Percentiles rank a stretch among this genome's conserved stretches.
phyloP scores from a whole-genome alignment of 345 rosid genomes.

The Capsella bursapastoris region DNA sequence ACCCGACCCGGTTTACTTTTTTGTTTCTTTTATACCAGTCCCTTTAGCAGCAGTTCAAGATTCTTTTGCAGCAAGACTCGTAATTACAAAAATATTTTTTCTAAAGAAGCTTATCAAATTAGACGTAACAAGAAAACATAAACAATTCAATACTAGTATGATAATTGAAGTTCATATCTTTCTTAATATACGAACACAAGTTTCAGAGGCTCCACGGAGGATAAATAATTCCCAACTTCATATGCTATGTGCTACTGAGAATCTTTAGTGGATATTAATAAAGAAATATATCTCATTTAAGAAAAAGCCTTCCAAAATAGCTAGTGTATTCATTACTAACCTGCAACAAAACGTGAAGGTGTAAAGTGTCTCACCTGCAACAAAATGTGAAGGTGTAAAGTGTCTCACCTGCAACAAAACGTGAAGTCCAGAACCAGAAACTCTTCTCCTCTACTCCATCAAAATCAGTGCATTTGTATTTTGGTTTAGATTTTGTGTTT shows the following conservation, averaged over 20 bases:
- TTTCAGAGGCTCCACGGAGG: background rate
- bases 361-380: slow-evolving; percentile 73
- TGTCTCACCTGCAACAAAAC: slow-evolving; percentile 66
- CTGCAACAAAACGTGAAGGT: slow-evolving; percentile 76
- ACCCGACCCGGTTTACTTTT: too few species aligned
- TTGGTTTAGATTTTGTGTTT: too few species aligned
- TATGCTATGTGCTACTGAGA: slow-evolving; percentile 3
- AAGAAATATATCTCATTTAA: background rate
- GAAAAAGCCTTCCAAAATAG: background rate
- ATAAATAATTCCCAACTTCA: background rate
- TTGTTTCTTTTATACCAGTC: background rate
- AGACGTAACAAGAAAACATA: slow-evolving; percentile 3
- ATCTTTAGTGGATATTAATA: background rate
- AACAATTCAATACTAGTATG: slow-evolving; percentile 1
- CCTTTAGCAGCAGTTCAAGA: background rate
- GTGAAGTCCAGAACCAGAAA: too few species aligned
- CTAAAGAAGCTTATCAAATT: background rate
- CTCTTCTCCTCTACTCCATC: too few species aligned
- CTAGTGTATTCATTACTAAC: slow-evolving; percentile 50
- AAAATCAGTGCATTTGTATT: too few species aligned
- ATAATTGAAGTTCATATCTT: slow-evolving; percentile 5
- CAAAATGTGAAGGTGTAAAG: slow-evolving; percentile 50
- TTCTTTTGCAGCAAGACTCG: background rate
- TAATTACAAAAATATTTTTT: background rate
- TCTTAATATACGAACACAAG: background rate